Evolutionary conservation across 1,139 yeast genomes (phyloP), one percentile per base, ranked within the genome.

Genomic region (Oligophagozyma castellii): DNA sequence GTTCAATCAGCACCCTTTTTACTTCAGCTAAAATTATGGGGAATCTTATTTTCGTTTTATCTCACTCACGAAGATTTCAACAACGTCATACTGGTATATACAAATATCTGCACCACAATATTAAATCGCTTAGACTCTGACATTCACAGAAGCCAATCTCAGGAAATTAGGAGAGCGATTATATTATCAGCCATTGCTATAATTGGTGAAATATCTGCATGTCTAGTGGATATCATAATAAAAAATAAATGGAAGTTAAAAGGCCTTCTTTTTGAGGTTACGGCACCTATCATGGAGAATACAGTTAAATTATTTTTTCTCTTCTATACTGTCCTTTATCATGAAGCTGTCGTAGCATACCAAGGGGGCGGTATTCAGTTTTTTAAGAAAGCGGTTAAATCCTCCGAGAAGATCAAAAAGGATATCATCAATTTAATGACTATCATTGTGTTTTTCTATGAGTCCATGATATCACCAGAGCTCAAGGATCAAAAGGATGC

Each of bases 1-100:
- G 59, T 89, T 13, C 56, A 59, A 2, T 59, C 59, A 10, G 73
- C 93, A 0, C 70, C 89, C 0, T 59, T 77, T 13, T 76, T 73
- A 22, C 65, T 84, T 53, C 70, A 68, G 32, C 56, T 83, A 22
- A 73, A 73, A 33, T 56, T 89, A 3, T 86, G 96, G 95, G 69
- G 70, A 26, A 63, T 80, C 14, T 57, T 89, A 12, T 63, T 81
- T 24, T 70, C 68, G 37, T 69, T 69, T 32, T 83, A 80, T 42
- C 54, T 61, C 5, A 58, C 55, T 8, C 51, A 56, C 4, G 53
- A 61, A 0, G 59, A 69, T 26, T 34, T 58, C 10, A 42, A 41
- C 1, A 59, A 63, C 22, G 61, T 71, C 22, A 62, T 69, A 32
- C 45, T 49, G n/a, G 83, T 83, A 0, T 69, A 76, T 42, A 67